A percentile compares a stretch with the other conserved stretches of the same genome.
Conservation (phyloP, 345 rosid genomes). For the Gossypium ekmanianum region DNA sequence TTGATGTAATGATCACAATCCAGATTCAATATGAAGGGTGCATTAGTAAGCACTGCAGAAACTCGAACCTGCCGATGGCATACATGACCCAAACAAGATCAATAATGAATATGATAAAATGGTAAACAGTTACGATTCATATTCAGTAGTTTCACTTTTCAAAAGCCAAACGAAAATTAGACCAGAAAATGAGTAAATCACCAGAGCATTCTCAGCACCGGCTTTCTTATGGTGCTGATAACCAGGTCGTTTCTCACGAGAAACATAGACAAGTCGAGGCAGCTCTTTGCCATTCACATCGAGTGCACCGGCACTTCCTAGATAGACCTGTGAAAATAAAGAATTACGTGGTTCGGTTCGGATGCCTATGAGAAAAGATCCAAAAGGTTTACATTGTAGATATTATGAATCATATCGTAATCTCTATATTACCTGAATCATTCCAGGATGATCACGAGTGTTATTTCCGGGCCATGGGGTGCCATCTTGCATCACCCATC, state of each 20-base stretch:
- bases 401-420: not conserved
- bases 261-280: conserved; percentile 87
- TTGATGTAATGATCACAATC: conserved; percentile 97
- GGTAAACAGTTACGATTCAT: not conserved
- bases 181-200: conserved; percentile 25
- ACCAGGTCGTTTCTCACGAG: conserved; percentile 96
- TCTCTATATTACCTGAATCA: conserved; percentile 65
- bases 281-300: conserved; percentile 90
- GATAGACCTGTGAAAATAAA: conserved; percentile 55
- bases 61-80: conserved; percentile 64
- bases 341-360: not conserved
- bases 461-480: conserved; percentile 99
- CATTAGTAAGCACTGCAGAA: conserved; percentile 91
- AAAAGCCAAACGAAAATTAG: not conserved
- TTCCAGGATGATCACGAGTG: conserved; percentile 96
- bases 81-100: not conserved
- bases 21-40: conserved; percentile 84
- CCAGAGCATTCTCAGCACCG: conserved; percentile 97
- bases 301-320: conserved; percentile 88
- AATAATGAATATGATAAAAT: not conserved
- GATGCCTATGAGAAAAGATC: not conserved
- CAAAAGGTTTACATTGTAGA: not conserved
- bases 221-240: conserved; percentile 97
- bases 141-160: not conserved
- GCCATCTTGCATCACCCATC: conserved; percentile 99